A percentile compares a stretch with the other conserved stretches of the same genome.
Evolutionary conservation across 768 basidiomycete genomes (phyloP).

Genomic region (Xerocomellus chrysenteron): DNA sequence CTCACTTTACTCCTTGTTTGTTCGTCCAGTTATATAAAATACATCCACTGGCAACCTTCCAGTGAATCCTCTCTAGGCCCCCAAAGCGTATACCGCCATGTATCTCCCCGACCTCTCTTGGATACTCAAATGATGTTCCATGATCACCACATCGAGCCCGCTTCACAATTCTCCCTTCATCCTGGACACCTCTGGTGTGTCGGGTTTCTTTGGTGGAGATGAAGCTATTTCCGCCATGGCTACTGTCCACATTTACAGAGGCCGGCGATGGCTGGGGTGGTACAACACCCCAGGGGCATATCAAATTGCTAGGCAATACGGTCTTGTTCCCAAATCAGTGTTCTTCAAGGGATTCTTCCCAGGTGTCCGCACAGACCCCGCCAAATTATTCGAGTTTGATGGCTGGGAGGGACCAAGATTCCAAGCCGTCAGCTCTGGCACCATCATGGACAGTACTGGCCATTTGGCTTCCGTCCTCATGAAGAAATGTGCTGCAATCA

Average conservation of each 20-base stretch:
- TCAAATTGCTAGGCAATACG: slow-evolving; percentile 26
- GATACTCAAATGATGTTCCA: not conserved
- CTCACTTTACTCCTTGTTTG: not conserved
- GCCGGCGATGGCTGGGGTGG: slow-evolving; percentile 31
- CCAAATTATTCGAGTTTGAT: not conserved
- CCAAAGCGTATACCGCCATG: not conserved
- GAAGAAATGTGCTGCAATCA: not conserved
- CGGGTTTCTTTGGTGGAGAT: slow-evolving; percentile 33
- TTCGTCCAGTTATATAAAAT: not conserved
- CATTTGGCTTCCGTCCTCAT: slow-evolving; percentile 6
- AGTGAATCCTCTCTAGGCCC: not conserved
- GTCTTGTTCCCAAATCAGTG: slow-evolving; percentile 16
- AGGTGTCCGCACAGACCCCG: slow-evolving; percentile 13
- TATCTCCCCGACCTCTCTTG: not conserved
- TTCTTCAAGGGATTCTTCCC: slow-evolving; percentile 13
- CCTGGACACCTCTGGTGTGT: slow-evolving; percentile 28
- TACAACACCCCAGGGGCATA: slow-evolving; percentile 36
- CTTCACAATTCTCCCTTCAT: slow-evolving; percentile 2
- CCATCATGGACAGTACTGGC: slow-evolving; percentile 6
- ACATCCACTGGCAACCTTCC: not conserved
- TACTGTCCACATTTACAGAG: slow-evolving; percentile 27
- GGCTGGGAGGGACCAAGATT: slow-evolving; percentile 1
- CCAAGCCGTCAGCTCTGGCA: slow-evolving; percentile 1
- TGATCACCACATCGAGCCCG: not conserved
- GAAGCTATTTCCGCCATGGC: slow-evolving; percentile 34